phyloP scores from a whole-genome alignment of 1,139 yeast species.

The Kurtzmaniella quercitrusa region DNA sequence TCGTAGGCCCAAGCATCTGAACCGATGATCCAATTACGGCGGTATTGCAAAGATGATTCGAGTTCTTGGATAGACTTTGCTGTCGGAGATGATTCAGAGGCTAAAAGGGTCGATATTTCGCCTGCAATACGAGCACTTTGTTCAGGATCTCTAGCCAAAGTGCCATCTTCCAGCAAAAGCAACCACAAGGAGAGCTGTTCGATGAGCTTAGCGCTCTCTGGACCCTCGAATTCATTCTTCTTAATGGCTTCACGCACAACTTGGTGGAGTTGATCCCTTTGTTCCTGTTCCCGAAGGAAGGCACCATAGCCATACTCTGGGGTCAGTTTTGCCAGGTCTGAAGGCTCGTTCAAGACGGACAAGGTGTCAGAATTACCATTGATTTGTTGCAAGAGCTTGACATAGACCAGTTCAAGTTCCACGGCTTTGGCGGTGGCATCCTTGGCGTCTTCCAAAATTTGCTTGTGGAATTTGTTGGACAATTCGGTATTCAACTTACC shows the following conservation, averaged over 20 bases:
- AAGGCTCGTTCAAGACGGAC: conserved; percentile 53
- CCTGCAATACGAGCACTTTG: conserved; percentile 23
- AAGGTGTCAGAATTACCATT: conserved; percentile 38
- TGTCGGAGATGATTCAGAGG: conserved; percentile 31
- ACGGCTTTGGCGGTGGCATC: conserved; percentile 42
- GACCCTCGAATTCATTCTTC: conserved; percentile 41
- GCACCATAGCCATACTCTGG: conserved; percentile 92
- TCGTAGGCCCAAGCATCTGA: conserved; percentile 97
- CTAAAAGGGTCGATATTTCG: conserved; percentile 39
- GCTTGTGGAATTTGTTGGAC: conserved; percentile 26
- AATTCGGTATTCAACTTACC: conserved; percentile 42
- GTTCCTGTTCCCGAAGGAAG: conserved; percentile 55
- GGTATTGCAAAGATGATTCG: conserved; percentile 40
- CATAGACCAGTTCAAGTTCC: conserved; percentile 71
- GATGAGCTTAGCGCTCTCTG: conserved; percentile 45
- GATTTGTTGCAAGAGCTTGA: conserved; percentile 68
- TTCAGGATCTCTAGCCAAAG: conserved; percentile 13
- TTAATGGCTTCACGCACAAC: conserved; percentile 50
- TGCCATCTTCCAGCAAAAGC: conserved; percentile 33
- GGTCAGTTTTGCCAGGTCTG: conserved; percentile 35
- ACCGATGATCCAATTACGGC: conserved; percentile 80
- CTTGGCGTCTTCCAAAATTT: conserved; percentile 19
- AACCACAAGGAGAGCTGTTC: conserved; percentile 71
- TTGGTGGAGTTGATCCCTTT: conserved; percentile 42
- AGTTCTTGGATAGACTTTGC: conserved; percentile 44